Evolutionary conservation across 495 filamentous ascomycete species (phyloP).

Genomic region (Lasiosphaeria hispida): DNA sequence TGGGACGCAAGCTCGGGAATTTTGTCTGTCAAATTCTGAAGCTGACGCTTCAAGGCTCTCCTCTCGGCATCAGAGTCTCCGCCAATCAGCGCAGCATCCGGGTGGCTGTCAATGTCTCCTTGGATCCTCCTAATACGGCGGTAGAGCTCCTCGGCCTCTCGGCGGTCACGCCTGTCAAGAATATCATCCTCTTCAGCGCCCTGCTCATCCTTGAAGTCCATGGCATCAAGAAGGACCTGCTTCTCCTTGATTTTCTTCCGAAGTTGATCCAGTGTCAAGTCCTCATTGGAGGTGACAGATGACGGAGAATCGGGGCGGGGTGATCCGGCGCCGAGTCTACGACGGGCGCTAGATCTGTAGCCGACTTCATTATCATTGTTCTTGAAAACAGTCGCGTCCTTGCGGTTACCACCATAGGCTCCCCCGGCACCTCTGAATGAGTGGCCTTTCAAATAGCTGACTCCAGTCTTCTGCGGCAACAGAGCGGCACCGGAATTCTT

Average conservation of each 20-base stretch:
- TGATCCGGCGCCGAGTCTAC: slow-evolving; percentile 73
- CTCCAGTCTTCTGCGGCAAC: slow-evolving; percentile 92
- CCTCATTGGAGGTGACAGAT: slow-evolving; percentile 69
- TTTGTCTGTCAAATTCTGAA: slow-evolving; percentile 84
- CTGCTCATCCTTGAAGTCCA: slow-evolving; percentile 95
- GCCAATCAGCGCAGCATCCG: slow-evolving; percentile 68
- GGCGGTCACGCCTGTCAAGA: slow-evolving; percentile 83
- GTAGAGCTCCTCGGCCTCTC: slow-evolving; percentile 92
- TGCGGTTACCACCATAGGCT: slow-evolving; percentile 54
- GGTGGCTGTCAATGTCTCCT: slow-evolving; percentile 93
- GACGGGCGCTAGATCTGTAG: slow-evolving; percentile 91
- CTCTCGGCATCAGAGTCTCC: slow-evolving; percentile 85
- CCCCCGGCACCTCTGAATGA: slow-evolving; percentile 68
- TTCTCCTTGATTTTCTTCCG: slow-evolving; percentile 93
- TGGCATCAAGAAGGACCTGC: slow-evolving; percentile 92
- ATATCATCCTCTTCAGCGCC: slow-evolving; percentile 86
- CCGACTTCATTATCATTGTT: slow-evolving; percentile 90
- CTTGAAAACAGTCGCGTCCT: slow-evolving; percentile 95
- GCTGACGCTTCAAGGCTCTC: slow-evolving; percentile 77
- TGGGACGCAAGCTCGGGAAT: slow-evolving; percentile 90
- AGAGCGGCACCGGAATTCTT: slow-evolving; percentile 83
- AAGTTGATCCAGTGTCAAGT: slow-evolving; percentile 81
- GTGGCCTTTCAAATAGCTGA: slow-evolving; percentile 93
- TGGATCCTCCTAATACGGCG: slow-evolving; percentile 89
- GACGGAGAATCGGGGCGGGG: slow-evolving; percentile 72